Conservation (phyloP, 495 filamentous ascomycete genomes). For the Geoglossum glabrum region DNA sequence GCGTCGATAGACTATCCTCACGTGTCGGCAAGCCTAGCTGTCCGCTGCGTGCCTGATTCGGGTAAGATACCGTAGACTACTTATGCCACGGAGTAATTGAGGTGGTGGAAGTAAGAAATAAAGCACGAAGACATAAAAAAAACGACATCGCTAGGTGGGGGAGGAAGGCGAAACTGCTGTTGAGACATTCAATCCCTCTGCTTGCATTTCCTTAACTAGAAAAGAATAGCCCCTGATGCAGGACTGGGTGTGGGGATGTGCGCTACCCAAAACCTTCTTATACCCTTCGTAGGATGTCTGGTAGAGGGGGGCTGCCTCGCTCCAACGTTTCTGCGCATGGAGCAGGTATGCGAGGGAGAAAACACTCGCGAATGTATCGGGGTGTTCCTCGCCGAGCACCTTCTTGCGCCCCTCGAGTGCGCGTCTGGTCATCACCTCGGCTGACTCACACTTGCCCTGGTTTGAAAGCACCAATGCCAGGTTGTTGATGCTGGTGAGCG, state of each 20-base stretch:
- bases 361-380: background rate
- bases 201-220: too few relatives aligned
- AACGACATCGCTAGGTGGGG: too few relatives aligned
- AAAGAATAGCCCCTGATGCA: background rate
- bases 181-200: too few relatives aligned
- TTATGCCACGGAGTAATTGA: too few relatives aligned
- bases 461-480: background rate
- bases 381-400: background rate
- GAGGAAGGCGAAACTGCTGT: too few relatives aligned
- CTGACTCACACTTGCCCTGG: slow-evolving; percentile 2
- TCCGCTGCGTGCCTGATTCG: too few relatives aligned
- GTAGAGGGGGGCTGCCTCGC: background rate
- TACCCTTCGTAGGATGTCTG: background rate
- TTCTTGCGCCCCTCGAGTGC: slow-evolving; percentile 3
- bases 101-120: too few relatives aligned
- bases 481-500: background rate
- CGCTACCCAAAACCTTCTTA: background rate
- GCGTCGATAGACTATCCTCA: too few relatives aligned
- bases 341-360: background rate
- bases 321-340: background rate
- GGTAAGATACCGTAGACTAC: too few relatives aligned
- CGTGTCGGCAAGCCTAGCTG: too few relatives aligned
- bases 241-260: background rate
- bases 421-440: slow-evolving; percentile 2
- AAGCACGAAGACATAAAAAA: too few relatives aligned